phyloP scores from a whole-genome alignment of 2,329 filamentous ascomycete genomes.

The Raffaelea ambrosiae region DNA sequence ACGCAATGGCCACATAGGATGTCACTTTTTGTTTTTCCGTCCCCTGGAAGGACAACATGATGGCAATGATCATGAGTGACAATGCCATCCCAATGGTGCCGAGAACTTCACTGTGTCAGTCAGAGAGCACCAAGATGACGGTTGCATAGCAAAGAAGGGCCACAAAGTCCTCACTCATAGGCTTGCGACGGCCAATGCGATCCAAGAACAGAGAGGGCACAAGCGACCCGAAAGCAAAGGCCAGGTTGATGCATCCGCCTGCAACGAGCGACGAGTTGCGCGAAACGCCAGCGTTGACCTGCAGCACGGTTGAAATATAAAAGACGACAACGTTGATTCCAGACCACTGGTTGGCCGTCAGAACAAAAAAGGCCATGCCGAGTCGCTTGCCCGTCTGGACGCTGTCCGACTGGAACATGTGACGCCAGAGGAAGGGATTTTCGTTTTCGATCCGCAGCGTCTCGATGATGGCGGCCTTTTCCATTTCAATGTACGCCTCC shows the following conservation, averaged over 20 bases:
- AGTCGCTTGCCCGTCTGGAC: background rate
- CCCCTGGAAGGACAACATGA: conserved; percentile 14
- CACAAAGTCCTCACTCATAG: no score
- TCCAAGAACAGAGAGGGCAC: conserved; percentile 50
- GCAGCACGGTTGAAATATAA: background rate
- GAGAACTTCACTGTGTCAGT: no score
- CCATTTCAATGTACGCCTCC: background rate
- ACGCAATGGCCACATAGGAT: background rate
- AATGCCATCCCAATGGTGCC: conserved; percentile 23
- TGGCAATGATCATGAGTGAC: conserved; percentile 29
- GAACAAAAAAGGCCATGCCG: background rate
- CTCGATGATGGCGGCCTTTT: background rate
- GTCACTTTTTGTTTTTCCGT: background rate
- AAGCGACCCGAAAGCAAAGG: conserved; percentile 43
- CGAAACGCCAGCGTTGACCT: background rate
- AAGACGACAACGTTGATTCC: background rate
- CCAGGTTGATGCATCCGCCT: background rate
- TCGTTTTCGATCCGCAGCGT: background rate
- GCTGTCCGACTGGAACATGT: background rate
- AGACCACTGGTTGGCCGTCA: background rate
- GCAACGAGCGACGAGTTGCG: background rate
- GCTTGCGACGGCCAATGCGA: conserved; percentile 25
- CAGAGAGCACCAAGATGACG: no score
- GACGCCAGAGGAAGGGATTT: conserved; percentile 24
- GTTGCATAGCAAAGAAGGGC: no score